Conservation (phyloP, 148 eudicot genomes). For the Tetragonia tetragonoides region DNA sequence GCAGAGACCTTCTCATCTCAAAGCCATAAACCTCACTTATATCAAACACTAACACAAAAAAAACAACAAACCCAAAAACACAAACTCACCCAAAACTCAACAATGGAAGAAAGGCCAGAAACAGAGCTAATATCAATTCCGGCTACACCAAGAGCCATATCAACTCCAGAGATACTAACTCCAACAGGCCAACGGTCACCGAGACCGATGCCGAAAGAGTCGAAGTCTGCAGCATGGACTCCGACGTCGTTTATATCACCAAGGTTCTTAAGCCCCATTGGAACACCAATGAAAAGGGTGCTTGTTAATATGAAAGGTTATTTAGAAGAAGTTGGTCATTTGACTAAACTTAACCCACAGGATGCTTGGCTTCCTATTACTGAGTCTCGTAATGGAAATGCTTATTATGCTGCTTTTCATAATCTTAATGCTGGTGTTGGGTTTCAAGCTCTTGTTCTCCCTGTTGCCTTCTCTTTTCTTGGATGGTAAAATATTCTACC, state of each 20-base stretch:
- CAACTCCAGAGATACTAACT: conserved; percentile 86
- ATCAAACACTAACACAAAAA: too few species aligned
- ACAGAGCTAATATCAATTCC: conserved; percentile 92
- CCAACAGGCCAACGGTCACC: conserved; percentile 81
- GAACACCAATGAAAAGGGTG: conserved; percentile 96
- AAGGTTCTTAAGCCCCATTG: conserved; percentile 85
- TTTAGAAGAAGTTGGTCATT: conserved; percentile 86
- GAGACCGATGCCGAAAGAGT: conserved; percentile 26
- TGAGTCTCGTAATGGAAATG: conserved; percentile 90
- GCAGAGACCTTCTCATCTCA: too few species aligned
- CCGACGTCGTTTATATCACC: conserved; percentile 91
- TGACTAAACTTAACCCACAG: conserved; percentile 94
- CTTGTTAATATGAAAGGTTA: conserved; percentile 85
- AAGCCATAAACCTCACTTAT: too few species aligned
- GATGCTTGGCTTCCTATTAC: conserved; percentile 99
- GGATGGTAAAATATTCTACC: conserved; percentile 56
- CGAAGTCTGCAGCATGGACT: conserved; percentile 58
- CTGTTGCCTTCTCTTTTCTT: conserved; percentile 92
- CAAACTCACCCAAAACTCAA: neutral
- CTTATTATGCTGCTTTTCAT: conserved; percentile 95
- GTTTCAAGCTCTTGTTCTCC: conserved; percentile 83
- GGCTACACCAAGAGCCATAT: conserved; percentile 65
- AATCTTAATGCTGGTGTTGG: conserved; percentile 95
- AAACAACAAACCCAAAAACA: too few species aligned
- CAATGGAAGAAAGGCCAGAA: conserved; percentile 82